Percentiles rank a stretch among this genome's conserved stretches.
These are phyloP conservation scores for Calonectria henricotiae DNA, from an alignment of 2,329 filamentous ascomycete species.

Conservation along the genomic window DNA sequence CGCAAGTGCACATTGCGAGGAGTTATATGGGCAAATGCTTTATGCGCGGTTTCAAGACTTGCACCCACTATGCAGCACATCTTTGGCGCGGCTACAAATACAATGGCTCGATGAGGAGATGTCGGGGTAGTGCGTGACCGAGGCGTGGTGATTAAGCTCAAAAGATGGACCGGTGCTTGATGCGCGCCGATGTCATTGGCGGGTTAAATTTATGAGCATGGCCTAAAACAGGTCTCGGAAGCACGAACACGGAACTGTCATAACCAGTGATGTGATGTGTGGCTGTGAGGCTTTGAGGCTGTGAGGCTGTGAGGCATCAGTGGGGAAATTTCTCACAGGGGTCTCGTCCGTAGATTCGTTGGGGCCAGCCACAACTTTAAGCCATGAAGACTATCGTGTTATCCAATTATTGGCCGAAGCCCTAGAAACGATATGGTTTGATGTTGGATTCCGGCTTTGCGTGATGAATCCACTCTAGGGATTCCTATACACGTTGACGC, in stretches of 20 bases:
- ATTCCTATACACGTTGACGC: background rate
- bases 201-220: slow-evolving; percentile 25
- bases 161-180: slow-evolving; percentile 16
- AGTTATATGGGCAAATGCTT: background rate
- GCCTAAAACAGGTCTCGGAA: slow-evolving; percentile 22
- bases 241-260: slow-evolving; percentile 2
- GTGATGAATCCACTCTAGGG: background rate
- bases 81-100: slow-evolving; percentile 34
- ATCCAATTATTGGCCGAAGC: background rate
- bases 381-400: background rate
- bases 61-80: slow-evolving; percentile 8
- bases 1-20: background rate
- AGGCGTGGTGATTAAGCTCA: slow-evolving; percentile 10
- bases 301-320: background rate
- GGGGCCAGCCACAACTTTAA: background rate
- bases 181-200: slow-evolving; percentile 27
- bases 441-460: background rate
- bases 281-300: background rate
- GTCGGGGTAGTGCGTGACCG: slow-evolving; percentile 18
- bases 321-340: slow-evolving; percentile 15
- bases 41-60: background rate
- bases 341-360: background rate
- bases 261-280: background rate
- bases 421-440: no score
- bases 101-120: slow-evolving; percentile 17